phyloP scores from a whole-genome alignment of 2,329 filamentous ascomycete species.

The Clonostachys chloroleuca region DNA sequence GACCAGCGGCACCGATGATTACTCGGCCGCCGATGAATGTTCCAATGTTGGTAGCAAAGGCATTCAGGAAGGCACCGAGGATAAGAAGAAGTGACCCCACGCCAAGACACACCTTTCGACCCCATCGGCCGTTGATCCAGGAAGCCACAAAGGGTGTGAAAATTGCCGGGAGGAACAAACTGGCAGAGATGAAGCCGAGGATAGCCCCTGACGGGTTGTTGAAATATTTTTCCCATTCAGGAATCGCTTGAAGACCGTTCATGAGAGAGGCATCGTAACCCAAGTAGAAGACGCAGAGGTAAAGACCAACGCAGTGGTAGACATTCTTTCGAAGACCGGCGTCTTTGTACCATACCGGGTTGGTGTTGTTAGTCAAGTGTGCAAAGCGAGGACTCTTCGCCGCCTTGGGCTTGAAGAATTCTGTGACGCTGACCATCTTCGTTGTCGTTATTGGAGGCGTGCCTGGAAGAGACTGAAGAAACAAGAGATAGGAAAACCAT shows the following conservation, averaged over 20 bases:
- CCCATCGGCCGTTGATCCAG: conserved; percentile 15
- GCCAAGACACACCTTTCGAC: conserved; percentile 15
- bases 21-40: conserved; percentile 49
- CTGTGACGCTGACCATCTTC: too few relatives aligned
- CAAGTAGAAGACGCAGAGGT: conserved; percentile 4
- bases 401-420: conserved; percentile 2
- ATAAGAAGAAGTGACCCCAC: conserved; percentile 17
- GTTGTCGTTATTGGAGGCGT: too few relatives aligned
- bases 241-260: conserved; percentile 7
- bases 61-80: conserved; percentile 8
- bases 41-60: conserved; percentile 14
- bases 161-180: conserved; percentile 39
- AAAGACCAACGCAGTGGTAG: conserved; percentile 3
- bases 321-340: conserved; percentile 1
- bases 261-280: conserved; percentile 6
- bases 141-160: conserved; percentile 14
- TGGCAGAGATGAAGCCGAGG: conserved; percentile 21
- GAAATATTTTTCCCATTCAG: conserved; percentile 11
- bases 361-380: conserved; percentile 1
- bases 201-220: conserved; percentile 16
- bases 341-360: conserved; percentile 2
- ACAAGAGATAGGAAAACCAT: too few relatives aligned
- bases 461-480: too few relatives aligned
- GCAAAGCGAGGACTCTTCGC: neutral
- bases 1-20: conserved; percentile 45